phyloP scores from a whole-genome alignment of 305 asterid genomes.

The Fraxinus greggii region DNA sequence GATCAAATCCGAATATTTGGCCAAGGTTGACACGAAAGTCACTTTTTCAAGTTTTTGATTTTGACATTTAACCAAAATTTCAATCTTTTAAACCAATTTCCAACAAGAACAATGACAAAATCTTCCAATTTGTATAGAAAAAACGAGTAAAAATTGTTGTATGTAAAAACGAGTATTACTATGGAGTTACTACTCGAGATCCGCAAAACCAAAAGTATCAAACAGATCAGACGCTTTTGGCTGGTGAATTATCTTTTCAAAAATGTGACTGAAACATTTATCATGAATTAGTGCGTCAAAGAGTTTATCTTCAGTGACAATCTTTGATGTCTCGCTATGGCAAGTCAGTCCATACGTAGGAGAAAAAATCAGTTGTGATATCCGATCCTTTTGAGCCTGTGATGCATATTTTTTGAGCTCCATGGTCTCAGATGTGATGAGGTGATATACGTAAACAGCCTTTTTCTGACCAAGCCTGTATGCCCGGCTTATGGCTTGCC shows the following conservation, averaged over 20 bases:
- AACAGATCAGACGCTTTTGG: constrained; percentile 45
- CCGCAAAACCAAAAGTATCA: constrained; percentile 25
- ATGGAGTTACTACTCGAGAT: not conserved
- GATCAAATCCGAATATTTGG: no score
- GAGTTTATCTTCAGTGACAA: constrained; percentile 36
- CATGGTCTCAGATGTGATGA: constrained; percentile 45
- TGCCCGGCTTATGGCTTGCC: constrained; percentile 68
- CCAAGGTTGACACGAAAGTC: no score
- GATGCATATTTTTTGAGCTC: constrained; percentile 37
- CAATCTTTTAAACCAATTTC: no score
- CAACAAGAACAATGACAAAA: not conserved
- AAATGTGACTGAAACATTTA: constrained; percentile 22
- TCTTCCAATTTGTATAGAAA: not conserved
- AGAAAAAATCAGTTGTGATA: constrained; percentile 58
- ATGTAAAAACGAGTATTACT: not conserved
- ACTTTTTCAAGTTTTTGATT: no score
- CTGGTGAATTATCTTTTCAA: constrained; percentile 37
- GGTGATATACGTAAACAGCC: constrained; percentile 50
- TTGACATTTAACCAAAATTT: no score
- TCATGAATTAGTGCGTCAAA: constrained; percentile 36
- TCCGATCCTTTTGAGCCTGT: constrained; percentile 43
- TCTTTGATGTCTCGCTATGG: not conserved
- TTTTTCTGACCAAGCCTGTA: constrained; percentile 65
- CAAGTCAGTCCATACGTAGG: constrained; percentile 16
- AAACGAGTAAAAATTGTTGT: not conserved